These are phyloP conservation scores for Clonostachys rosea DNA, from an alignment of 2,329 filamentous ascomycete genomes.

Conservation along the genomic window DNA sequence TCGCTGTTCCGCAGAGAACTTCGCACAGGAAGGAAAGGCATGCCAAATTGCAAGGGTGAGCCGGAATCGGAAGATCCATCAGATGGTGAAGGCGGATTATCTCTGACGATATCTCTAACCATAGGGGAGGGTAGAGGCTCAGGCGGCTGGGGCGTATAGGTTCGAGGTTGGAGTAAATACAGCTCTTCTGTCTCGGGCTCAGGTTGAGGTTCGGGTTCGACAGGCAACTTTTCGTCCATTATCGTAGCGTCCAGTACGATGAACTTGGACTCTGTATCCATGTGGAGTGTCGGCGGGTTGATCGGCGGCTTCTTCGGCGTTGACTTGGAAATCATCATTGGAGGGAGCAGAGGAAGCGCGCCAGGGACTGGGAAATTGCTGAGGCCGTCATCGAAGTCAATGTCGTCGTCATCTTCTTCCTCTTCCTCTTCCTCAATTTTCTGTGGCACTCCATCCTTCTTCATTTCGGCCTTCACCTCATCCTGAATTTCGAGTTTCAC, in stretches of 20 bases:
- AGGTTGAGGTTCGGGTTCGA: background rate
- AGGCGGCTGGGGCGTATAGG: conserved; percentile 49
- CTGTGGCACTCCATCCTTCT: background rate
- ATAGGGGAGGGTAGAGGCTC: conserved; percentile 39
- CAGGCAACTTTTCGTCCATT: background rate
- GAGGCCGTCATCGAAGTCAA: conserved; percentile 7
- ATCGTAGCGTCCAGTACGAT: background rate
- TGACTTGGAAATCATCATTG: background rate
- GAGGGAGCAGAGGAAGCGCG: conserved; percentile 9
- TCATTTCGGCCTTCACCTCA: too few relatives aligned
- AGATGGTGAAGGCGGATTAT: too few relatives aligned
- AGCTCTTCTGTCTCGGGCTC: conserved; percentile 28
- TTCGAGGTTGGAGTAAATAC: conserved; percentile 51
- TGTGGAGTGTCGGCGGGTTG: background rate
- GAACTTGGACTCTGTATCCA: too few relatives aligned
- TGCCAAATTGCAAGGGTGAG: conserved; percentile 7
- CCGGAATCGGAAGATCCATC: background rate
- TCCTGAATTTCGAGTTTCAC: too few relatives aligned
- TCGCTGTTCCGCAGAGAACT: too few relatives aligned
- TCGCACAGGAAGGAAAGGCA: conserved; percentile 1
- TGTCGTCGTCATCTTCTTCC: conserved; percentile 1
- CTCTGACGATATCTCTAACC: conserved; percentile 7
- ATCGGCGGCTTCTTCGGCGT: background rate
- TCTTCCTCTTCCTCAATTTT: conserved; percentile 1
- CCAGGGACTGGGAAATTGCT: conserved; percentile 14